These are phyloP conservation scores for Fusarium oligoseptatum DNA, from an alignment of 2,329 filamentous ascomycete genomes.

Conservation along the genomic window DNA sequence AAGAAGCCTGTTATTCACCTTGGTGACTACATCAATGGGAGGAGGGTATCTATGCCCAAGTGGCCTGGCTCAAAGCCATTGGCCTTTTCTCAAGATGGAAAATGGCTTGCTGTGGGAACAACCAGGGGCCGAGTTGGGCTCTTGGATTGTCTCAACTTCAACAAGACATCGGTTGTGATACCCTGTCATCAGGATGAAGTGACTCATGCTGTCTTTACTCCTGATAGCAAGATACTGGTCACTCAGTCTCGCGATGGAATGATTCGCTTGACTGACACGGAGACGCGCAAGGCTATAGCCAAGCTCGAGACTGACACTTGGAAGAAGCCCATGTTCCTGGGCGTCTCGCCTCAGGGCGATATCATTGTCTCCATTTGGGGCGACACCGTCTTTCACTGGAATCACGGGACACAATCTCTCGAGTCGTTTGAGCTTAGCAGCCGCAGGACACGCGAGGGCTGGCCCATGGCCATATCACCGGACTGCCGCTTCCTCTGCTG, in stretches of 20 bases:
- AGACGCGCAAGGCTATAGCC: slow-evolving; percentile 40
- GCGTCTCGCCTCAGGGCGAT: slow-evolving; percentile 46
- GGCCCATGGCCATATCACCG: slow-evolving; percentile 53
- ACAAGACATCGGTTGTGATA: slow-evolving; percentile 32
- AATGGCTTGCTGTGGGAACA: slow-evolving; percentile 41
- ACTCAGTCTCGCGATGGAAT: slow-evolving; percentile 47
- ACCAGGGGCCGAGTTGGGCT: slow-evolving; percentile 41
- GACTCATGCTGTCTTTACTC: slow-evolving; percentile 46
- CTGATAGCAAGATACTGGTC: slow-evolving; percentile 40
- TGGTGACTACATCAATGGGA: slow-evolving; percentile 43
- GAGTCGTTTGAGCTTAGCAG: slow-evolving; percentile 50
- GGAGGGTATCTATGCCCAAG: slow-evolving; percentile 33
- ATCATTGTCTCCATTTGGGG: slow-evolving; percentile 53
- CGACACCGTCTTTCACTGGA: slow-evolving; percentile 52
- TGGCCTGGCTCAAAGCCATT: slow-evolving; percentile 42
- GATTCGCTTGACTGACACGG: slow-evolving; percentile 42
- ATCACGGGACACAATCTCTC: slow-evolving; percentile 46
- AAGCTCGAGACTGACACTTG: slow-evolving; percentile 48
- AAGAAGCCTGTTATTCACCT: slow-evolving; percentile 41
- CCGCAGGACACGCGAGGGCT: slow-evolving; percentile 50
- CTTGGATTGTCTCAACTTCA: slow-evolving; percentile 34
- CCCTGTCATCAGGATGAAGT: slow-evolving; percentile 44
- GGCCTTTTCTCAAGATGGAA: slow-evolving; percentile 42
- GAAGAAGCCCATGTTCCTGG: slow-evolving; percentile 46
- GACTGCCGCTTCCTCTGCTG: slow-evolving; percentile 53